Evolutionary conservation across 2,329 filamentous ascomycete species (phyloP).

Genomic region (Cercospora zeina): DNA sequence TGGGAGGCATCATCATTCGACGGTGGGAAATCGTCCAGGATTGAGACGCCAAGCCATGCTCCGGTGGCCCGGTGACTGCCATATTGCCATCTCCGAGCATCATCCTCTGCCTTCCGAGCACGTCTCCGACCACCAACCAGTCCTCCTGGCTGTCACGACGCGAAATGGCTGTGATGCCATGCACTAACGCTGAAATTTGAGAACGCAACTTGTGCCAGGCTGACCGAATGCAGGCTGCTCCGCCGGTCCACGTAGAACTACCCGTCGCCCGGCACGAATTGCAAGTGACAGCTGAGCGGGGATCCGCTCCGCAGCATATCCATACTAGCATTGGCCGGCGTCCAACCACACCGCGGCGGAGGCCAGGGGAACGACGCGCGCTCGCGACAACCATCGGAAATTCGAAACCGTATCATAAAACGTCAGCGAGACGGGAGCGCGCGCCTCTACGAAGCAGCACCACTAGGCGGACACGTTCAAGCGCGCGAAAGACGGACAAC

Average conservation of each 20-base stretch:
- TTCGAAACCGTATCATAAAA: conserved; percentile 5
- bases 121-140: conserved; percentile 2
- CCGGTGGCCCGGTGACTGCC: background rate
- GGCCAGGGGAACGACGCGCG: background rate
- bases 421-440: background rate
- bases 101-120: background rate
- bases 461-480: background rate
- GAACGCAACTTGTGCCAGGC: background rate
- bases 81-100: background rate
- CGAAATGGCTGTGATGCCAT: background rate
- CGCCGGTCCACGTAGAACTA: background rate
- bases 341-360: background rate
- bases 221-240: background rate
- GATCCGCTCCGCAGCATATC: background rate
- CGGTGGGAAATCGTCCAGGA: background rate
- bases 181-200: background rate
- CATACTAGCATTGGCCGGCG: conserved; percentile 10
- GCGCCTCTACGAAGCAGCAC: conserved; percentile 2
- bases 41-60: background rate
- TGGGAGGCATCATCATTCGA: background rate
- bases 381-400: background rate
- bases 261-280: conserved; percentile 2
- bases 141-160: background rate
- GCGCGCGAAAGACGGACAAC: background rate
- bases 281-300: background rate